These are phyloP conservation scores for Carex arenaria DNA, from an alignment of 202 grass and related monocot species.

Conservation along the genomic window DNA sequence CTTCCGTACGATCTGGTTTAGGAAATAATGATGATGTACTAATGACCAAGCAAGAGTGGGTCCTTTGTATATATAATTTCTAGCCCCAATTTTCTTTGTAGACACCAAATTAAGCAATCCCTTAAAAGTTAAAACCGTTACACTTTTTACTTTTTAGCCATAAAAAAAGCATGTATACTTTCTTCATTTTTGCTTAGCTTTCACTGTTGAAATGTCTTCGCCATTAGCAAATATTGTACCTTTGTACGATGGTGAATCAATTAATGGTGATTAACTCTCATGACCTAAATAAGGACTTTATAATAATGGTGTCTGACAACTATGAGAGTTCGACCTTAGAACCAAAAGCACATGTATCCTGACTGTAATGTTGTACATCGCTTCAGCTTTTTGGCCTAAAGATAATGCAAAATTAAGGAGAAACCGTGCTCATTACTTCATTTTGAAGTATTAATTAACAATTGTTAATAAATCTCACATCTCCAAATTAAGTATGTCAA, in stretches of 20 bases:
- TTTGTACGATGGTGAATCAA: neutral
- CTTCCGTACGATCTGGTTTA: no score
- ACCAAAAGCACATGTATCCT: neutral
- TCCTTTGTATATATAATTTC: no score
- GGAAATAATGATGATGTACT: no score
- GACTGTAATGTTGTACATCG: neutral
- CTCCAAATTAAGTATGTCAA: neutral
- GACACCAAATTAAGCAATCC: neutral
- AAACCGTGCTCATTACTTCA: neutral
- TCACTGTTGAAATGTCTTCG: neutral
- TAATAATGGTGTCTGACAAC: neutral
- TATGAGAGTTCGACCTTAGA: neutral
- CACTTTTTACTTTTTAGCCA: neutral
- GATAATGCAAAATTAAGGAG: neutral
- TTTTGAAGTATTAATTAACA: neutral
- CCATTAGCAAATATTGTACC: neutral
- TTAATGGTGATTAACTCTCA: neutral
- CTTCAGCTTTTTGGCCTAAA: neutral
- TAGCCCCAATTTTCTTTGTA: neutral
- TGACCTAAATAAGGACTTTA: conserved; percentile 1
- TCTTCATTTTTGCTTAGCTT: conserved; percentile 5
- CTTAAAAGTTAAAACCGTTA: neutral
- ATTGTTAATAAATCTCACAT: neutral
- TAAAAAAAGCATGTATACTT: neutral
- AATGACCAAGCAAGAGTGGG: no score